Percentiles rank a stretch among this genome's conserved stretches.
Conservation (phyloP, 306 rosid genomes). For the Neltuma alba region DNA sequence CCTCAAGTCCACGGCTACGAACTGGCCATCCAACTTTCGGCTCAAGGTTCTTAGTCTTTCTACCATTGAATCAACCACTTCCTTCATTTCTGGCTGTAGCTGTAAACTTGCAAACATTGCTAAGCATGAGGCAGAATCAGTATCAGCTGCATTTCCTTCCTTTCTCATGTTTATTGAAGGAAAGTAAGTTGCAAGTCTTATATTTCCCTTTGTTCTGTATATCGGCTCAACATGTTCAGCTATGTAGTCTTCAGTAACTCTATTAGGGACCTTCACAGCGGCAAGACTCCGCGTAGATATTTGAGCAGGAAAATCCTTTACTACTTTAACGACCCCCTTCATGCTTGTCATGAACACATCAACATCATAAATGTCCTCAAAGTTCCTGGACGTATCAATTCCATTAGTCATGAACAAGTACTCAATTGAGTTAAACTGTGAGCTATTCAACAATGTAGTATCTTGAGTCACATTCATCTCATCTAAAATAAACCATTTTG, state of each 20-base stretch:
- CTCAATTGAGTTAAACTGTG: background rate
- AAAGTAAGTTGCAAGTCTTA: slow-evolving; percentile 90
- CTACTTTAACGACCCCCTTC: slow-evolving; percentile 83
- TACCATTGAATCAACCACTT: slow-evolving; percentile 81
- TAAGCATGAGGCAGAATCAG: slow-evolving; percentile 79
- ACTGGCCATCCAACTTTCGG: slow-evolving; percentile 85
- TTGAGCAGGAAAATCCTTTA: slow-evolving; percentile 64
- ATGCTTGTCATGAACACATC: slow-evolving; percentile 71
- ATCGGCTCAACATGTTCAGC: slow-evolving; percentile 76
- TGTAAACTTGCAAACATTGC: slow-evolving; percentile 95
- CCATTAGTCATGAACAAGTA: slow-evolving; percentile 18
- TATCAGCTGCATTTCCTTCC: slow-evolving; percentile 50
- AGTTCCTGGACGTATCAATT: slow-evolving; percentile 62
- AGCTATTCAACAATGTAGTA: slow-evolving; percentile 7
- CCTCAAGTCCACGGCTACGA: slow-evolving; percentile 88
- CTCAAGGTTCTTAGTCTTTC: slow-evolving; percentile 83
- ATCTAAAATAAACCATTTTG: slow-evolving; percentile 27
- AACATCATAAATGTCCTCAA: slow-evolving; percentile 82
- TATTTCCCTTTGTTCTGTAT: slow-evolving; percentile 67
- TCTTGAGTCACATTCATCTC: background rate
- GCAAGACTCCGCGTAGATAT: slow-evolving; percentile 72
- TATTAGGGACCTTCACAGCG: slow-evolving; percentile 87
- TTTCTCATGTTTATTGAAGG: slow-evolving; percentile 92
- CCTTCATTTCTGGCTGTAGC: slow-evolving; percentile 75
- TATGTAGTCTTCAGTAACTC: slow-evolving; percentile 85